Conservation (phyloP, 345 rosid genomes). For the Carallia brachiata region DNA sequence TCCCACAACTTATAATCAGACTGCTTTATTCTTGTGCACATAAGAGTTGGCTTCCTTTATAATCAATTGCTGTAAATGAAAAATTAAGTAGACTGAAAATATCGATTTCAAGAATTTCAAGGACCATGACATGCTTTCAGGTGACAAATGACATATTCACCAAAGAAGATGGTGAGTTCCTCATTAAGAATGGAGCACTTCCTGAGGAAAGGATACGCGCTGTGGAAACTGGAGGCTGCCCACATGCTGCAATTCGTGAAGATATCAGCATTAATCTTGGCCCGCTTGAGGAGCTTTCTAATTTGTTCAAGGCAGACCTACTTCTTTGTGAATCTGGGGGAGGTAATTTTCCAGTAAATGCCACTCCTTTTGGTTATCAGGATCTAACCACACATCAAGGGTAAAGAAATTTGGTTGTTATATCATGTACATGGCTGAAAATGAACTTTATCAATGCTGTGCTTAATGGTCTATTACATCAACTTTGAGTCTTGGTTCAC, state of each 20-base stretch:
- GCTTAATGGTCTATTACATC: too few relatives aligned
- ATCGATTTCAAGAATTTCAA: neutral
- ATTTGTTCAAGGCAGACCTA: conserved; percentile 76
- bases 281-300: conserved; percentile 93
- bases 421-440: too few relatives aligned
- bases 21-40: too few relatives aligned
- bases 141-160: conserved; percentile 99
- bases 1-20: too few relatives aligned
- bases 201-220: conserved; percentile 93
- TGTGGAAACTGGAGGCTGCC: conserved; percentile 95
- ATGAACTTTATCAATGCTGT: too few relatives aligned
- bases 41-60: too few relatives aligned
- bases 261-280: conserved; percentile 97
- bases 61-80: too few relatives aligned
- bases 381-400: neutral
- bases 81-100: conserved; percentile 7
- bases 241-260: conserved; percentile 98
- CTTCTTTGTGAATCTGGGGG: conserved; percentile 99
- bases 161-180: conserved; percentile 93
- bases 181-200: conserved; percentile 86
- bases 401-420: too few relatives aligned
- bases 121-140: conserved; percentile 31
- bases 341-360: conserved; percentile 40
- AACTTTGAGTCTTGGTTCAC: neutral
- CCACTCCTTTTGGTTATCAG: neutral